Percentiles rank a stretch among this genome's conserved stretches.
Evolutionary conservation across 2,329 filamentous ascomycete species (phyloP).

Genomic region (Ceratocystis destructans): DNA sequence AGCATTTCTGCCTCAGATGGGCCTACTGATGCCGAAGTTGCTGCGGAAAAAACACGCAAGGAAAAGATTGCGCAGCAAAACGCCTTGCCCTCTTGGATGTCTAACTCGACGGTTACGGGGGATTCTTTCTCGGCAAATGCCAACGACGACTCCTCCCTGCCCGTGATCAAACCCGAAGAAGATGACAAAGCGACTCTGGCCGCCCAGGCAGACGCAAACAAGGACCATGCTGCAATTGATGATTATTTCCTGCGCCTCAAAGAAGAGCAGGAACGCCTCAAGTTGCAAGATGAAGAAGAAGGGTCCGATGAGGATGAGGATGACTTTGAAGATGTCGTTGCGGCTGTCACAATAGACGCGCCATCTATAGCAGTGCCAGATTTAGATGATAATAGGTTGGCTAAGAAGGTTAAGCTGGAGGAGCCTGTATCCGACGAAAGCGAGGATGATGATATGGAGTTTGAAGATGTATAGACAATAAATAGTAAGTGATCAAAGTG

Average conservation of each 20-base stretch:
- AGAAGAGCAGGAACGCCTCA: constrained; percentile 38
- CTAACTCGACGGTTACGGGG: constrained; percentile 53
- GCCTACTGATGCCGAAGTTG: constrained; percentile 51
- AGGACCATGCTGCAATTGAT: constrained; percentile 45
- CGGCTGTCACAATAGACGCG: constrained; percentile 21
- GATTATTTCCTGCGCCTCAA: constrained; percentile 55
- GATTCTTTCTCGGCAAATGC: constrained; percentile 39
- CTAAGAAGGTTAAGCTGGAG: constrained; percentile 51
- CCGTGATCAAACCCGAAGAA: constrained; percentile 28
- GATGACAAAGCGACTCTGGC: constrained; percentile 34
- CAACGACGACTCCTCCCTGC: constrained; percentile 24
- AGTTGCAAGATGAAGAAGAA: constrained; percentile 23
- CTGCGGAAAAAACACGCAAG: constrained; percentile 49
- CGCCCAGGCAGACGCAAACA: constrained; percentile 32
- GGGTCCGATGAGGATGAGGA: constrained; percentile 24
- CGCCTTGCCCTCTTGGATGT: constrained; percentile 57
- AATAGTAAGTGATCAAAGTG: background rate
- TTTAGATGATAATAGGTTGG: constrained; percentile 15
- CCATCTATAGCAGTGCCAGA: constrained; percentile 18
- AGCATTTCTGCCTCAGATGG: constrained; percentile 54
- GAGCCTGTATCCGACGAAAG: constrained; percentile 30
- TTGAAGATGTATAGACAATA: constrained; percentile 39
- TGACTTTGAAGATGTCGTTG: constrained; percentile 39
- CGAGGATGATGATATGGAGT: constrained; percentile 40
- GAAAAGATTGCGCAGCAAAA: constrained; percentile 55